These are phyloP conservation scores for Nymphaea colorata DNA, from an alignment of 164 flowering plant species.

Conservation along the genomic window DNA sequence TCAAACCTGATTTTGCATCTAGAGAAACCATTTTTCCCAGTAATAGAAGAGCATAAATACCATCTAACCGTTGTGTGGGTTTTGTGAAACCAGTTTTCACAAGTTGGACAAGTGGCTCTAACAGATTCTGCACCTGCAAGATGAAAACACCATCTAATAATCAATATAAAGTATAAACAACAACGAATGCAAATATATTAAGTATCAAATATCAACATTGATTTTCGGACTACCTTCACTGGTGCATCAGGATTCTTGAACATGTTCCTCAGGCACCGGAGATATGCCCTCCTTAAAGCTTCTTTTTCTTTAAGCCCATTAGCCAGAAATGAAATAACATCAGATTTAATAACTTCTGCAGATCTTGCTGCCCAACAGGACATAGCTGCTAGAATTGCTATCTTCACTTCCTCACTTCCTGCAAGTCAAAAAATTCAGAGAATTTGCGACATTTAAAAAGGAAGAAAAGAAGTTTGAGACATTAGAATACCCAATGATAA, in stretches of 20 bases:
- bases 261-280: constrained; percentile 56
- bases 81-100: constrained; percentile 91
- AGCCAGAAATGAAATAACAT: constrained; percentile 50
- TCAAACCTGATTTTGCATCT: constrained; percentile 79
- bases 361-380: constrained; percentile 67
- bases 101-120: constrained; percentile 72
- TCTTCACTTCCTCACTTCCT: constrained; percentile 97
- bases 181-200: not conserved
- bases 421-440: constrained; percentile 3
- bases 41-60: constrained; percentile 67
- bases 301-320: constrained; percentile 95
- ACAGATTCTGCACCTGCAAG: constrained; percentile 57
- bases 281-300: constrained; percentile 77
- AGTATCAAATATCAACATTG: not conserved
- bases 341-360: constrained; percentile 45
- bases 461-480: not conserved
- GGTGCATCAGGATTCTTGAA: constrained; percentile 53
- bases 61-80: constrained; percentile 86
- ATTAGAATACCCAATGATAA: not conserved
- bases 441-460: not conserved
- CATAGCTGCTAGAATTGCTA: constrained; percentile 58
- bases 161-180: constrained; percentile 2
- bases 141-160: not conserved
- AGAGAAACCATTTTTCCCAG: constrained; percentile 58
- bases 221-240: constrained; percentile 27